A percentile compares a stretch with the other conserved stretches of the same genome.
These are phyloP conservation scores for Scheffersomyces insectosa DNA, from an alignment of 1,139 yeast genomes.

Conservation along the genomic window DNA sequence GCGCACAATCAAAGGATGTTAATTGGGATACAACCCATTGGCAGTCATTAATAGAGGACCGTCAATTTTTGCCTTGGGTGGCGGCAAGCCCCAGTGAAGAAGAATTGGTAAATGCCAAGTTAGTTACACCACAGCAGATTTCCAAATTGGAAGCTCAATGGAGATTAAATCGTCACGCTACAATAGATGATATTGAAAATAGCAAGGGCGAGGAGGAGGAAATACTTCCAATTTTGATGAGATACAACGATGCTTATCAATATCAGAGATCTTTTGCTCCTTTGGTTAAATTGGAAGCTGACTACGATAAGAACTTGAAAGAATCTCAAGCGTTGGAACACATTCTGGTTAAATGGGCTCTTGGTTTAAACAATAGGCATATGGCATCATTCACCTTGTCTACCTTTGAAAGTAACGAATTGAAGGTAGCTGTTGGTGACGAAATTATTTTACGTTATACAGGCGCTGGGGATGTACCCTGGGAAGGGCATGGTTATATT, in stretches of 20 bases:
- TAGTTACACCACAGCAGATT: slow-evolving; percentile 66
- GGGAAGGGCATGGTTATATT: slow-evolving; percentile 77
- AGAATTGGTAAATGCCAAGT: slow-evolving; percentile 54
- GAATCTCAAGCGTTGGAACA: slow-evolving; percentile 81
- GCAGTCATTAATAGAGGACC: slow-evolving; percentile 83
- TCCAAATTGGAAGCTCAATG: slow-evolving; percentile 77
- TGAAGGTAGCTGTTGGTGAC: slow-evolving; percentile 86
- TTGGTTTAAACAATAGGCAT: slow-evolving; percentile 64
- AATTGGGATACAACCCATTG: slow-evolving; percentile 90
- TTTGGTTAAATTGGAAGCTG: slow-evolving; percentile 77
- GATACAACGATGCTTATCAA: slow-evolving; percentile 82
- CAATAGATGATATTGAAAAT: slow-evolving; percentile 56
- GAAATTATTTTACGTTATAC: slow-evolving; percentile 66
- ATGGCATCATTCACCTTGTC: slow-evolving; percentile 71
- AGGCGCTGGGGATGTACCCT: slow-evolving; percentile 51
- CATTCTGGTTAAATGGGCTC: slow-evolving; percentile 73
- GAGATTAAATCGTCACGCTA: slow-evolving; percentile 71
- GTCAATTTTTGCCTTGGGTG: slow-evolving; percentile 81
- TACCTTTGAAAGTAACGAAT: slow-evolving; percentile 62
- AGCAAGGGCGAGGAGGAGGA: slow-evolving; percentile 57
- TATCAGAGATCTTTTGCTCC: slow-evolving; percentile 89
- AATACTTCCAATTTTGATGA: slow-evolving; percentile 68
- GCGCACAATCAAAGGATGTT: slow-evolving; percentile 72
- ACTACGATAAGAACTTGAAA: slow-evolving; percentile 69
- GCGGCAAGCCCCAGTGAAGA: slow-evolving; percentile 68